A percentile compares a stretch with the other conserved stretches of the same genome.
Conservation (phyloP, 2,329 filamentous ascomycete genomes). For the Dactylellina leptospora region DNA sequence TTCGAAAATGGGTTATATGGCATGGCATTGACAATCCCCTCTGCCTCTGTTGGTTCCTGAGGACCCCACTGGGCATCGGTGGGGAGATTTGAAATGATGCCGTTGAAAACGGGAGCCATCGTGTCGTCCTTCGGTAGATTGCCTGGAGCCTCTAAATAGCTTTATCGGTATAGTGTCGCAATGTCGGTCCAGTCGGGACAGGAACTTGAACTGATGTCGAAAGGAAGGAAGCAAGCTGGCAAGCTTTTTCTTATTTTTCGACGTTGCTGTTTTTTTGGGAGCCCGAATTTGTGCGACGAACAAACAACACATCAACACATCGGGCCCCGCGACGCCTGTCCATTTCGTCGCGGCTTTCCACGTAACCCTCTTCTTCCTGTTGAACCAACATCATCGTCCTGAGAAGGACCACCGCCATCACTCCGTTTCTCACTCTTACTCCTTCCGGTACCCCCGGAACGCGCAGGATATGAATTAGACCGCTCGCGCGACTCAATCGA, state of each 20-base stretch:
- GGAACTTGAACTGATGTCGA: too few species aligned
- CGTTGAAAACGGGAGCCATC: conserved; percentile 48
- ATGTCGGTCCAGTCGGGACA: not conserved
- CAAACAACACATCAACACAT: conserved; percentile 53
- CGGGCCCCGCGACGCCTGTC: not conserved
- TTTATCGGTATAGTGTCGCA: too few species aligned
- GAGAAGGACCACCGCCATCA: conserved; percentile 14
- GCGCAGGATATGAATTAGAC: conserved; percentile 31
- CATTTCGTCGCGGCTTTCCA: conserved; percentile 51
- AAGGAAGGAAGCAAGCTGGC: conserved; percentile 26
- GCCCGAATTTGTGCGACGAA: conserved; percentile 48
- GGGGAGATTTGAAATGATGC: conserved; percentile 35
- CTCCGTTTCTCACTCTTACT: not conserved
- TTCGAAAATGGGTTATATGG: conserved; percentile 99
- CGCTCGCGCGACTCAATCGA: not conserved
- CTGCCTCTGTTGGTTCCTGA: conserved; percentile 70
- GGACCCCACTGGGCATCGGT: conserved; percentile 76
- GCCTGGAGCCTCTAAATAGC: too few species aligned
- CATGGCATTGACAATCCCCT: conserved; percentile 91
- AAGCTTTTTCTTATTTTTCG: conserved; percentile 34
- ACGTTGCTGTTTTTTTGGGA: conserved; percentile 22
- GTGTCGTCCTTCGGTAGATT: too few species aligned
- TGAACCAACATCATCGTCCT: conserved; percentile 4
- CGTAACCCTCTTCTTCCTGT: conserved; percentile 54
- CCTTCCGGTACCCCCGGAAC: conserved; percentile 19